These are phyloP conservation scores for Stentor roeselii DNA, from an alignment of 73 alveolate genomes.

Conservation along the genomic window DNA sequence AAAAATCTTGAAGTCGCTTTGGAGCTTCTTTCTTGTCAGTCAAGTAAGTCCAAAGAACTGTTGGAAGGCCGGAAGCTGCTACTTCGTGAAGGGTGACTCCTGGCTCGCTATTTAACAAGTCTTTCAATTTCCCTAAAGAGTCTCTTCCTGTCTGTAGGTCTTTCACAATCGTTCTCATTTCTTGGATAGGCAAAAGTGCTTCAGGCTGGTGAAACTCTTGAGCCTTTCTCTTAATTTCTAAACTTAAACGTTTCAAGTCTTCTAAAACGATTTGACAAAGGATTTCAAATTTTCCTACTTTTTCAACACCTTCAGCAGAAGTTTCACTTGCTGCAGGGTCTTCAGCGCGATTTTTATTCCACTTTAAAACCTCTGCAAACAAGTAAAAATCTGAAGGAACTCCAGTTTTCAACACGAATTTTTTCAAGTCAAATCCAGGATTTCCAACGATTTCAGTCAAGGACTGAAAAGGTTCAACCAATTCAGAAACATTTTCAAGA, in stretches of 20 bases:
- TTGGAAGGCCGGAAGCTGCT: not conserved
- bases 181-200: not conserved
- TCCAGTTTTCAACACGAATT: constrained; percentile 3
- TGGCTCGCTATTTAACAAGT: not conserved
- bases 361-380: not conserved
- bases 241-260: not conserved
- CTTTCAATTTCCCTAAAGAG: not conserved
- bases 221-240: not conserved
- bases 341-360: not conserved
- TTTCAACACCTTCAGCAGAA: not conserved
- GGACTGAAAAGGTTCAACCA: not conserved
- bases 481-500: not conserved
- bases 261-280: not conserved
- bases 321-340: not conserved
- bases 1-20: not conserved
- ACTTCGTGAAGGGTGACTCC: not conserved
- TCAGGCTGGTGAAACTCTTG: not conserved
- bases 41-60: not conserved
- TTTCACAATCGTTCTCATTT: not conserved
- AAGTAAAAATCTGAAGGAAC: not conserved
- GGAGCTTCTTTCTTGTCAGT: not conserved
- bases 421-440: not conserved
- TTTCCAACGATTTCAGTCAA: not conserved
- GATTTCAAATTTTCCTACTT: not conserved
- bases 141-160: constrained; percentile 15